These are phyloP conservation scores for Hypoxylon sp. DNA, from an alignment of 2,329 filamentous ascomycete species.

Conservation along the genomic window DNA sequence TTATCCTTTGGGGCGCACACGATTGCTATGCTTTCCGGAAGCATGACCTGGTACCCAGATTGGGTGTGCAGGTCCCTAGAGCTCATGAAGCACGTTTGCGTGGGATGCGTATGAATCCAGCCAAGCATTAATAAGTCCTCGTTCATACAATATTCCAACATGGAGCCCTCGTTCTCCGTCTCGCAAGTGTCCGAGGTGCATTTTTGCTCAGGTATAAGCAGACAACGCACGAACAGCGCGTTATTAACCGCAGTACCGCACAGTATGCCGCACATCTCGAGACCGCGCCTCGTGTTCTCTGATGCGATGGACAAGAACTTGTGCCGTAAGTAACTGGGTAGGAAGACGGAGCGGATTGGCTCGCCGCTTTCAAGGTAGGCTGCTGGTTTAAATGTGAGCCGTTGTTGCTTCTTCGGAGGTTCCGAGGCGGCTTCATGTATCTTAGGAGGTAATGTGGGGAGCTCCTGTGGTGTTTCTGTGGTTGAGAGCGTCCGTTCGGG, in stretches of 20 bases:
- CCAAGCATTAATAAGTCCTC: conserved; percentile 88
- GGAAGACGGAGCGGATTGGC: conserved; percentile 87
- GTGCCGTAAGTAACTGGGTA: conserved; percentile 79
- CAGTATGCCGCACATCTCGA: conserved; percentile 96
- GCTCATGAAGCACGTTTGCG: conserved; percentile 98
- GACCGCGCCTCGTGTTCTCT: conserved; percentile 81
- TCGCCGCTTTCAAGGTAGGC: conserved; percentile 91
- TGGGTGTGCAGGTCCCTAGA: conserved; percentile 94
- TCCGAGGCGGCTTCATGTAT: conserved; percentile 34
- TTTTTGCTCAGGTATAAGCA: conserved; percentile 91
- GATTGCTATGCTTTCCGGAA: conserved; percentile 95
- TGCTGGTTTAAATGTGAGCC: conserved; percentile 84
- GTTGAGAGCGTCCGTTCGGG: conserved; percentile 48
- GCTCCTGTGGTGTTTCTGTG: conserved; percentile 38
- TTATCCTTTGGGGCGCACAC: conserved; percentile 89
- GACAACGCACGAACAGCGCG: conserved; percentile 87
- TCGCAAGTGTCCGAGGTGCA: conserved; percentile 95
- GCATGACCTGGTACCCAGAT: conserved; percentile 93
- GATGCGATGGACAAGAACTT: conserved; percentile 80
- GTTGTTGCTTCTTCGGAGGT: conserved; percentile 61
- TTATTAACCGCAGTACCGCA: conserved; percentile 93
- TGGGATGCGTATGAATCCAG: conserved; percentile 98
- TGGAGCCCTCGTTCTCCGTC: conserved; percentile 84
- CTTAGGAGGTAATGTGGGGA: conserved; percentile 52
- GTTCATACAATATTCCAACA: conserved; percentile 90